A percentile compares a stretch with the other conserved stretches of the same genome.
Evolutionary conservation across 352 stramenopile genomes (phyloP).

Genomic region (Phytophthora tubulina): DNA sequence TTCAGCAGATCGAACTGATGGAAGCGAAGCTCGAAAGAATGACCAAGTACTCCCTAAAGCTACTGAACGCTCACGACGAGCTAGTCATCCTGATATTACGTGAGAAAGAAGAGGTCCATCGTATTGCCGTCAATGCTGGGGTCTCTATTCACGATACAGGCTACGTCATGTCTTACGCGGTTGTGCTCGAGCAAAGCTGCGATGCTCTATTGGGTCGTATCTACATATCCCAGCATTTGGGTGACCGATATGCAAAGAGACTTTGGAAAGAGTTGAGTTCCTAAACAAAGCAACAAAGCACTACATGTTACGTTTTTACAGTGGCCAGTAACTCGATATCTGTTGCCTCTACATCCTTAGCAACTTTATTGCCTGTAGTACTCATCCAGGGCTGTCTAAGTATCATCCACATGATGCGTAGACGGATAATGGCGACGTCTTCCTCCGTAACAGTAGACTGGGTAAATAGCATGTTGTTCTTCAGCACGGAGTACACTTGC

Average conservation of each 20-base stretch:
- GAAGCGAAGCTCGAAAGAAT: neutral
- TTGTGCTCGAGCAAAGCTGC: conserved; percentile 10
- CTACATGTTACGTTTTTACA: no score
- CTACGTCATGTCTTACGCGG: conserved; percentile 1
- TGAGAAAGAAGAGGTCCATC: neutral
- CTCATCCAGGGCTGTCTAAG: conserved; percentile 2
- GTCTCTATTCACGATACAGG: neutral
- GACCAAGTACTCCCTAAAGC: conserved; percentile 5
- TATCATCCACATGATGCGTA: conserved; percentile 16
- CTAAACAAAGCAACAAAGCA: no score
- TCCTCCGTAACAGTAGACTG: neutral
- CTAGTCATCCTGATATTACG: neutral
- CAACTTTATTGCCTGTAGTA: conserved; percentile 1
- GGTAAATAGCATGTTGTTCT: neutral
- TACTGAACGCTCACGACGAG: neutral
- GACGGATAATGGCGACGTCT: conserved; percentile 6
- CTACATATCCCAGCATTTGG: no score
- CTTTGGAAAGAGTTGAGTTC: no score
- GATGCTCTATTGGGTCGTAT: neutral
- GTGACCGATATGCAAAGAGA: no score
- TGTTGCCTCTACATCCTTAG: neutral
- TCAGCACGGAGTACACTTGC: conserved; percentile 1
- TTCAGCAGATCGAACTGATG: conserved; percentile 2
- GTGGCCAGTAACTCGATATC: conserved; percentile 10
- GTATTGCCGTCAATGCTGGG: neutral